Conservation (phyloP, 2,329 filamentous ascomycete genomes). For the Pestalotiopsis sp. region DNA sequence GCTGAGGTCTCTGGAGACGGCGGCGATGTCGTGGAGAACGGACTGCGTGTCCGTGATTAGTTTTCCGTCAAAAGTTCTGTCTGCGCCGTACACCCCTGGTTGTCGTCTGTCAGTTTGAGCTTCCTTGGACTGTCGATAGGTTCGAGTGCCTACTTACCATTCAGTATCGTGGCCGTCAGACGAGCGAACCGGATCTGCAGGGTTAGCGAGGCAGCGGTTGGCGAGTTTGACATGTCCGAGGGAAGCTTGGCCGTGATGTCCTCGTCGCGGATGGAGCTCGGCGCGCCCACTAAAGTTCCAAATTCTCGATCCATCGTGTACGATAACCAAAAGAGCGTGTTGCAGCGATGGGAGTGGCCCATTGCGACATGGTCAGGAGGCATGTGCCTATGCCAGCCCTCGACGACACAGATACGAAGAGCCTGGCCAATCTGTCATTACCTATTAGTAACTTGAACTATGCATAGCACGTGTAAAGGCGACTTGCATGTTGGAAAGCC, state of each 20-base stretch:
- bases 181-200: not conserved
- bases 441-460: too few relatives aligned
- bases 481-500: not conserved
- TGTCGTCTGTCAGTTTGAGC: not conserved
- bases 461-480: not conserved
- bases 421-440: not conserved
- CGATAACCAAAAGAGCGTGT: not conserved
- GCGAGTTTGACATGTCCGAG: not conserved
- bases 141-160: not conserved
- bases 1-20: not conserved
- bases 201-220: not conserved
- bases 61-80: not conserved
- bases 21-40: not conserved
- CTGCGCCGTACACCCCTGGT: not conserved
- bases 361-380: not conserved
- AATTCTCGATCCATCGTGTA: not conserved
- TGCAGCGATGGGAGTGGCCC: not conserved
- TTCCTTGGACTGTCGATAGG: too few relatives aligned
- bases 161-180: not conserved
- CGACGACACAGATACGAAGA: not conserved
- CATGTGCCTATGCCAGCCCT: not conserved
- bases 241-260: not conserved
- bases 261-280: not conserved
- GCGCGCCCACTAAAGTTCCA: not conserved
- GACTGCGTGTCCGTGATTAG: not conserved